A percentile compares a stretch with the other conserved stretches of the same genome.
phyloP scores from a whole-genome alignment of 495 filamentous ascomycete species.

The Neurospora cerealis region DNA sequence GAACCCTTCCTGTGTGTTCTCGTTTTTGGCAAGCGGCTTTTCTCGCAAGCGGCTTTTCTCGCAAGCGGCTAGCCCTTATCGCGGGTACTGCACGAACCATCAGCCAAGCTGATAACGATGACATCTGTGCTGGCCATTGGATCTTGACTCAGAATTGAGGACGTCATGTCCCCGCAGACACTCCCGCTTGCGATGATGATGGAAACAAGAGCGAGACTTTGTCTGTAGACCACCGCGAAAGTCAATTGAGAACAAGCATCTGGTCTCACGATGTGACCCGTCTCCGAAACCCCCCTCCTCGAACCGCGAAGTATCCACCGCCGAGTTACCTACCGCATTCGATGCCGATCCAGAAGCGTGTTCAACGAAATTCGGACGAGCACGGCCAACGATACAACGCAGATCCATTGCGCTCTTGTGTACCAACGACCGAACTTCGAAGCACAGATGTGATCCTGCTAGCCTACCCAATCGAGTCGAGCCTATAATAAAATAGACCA shows the following conservation, averaged over 20 bases:
- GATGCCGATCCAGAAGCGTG: not conserved
- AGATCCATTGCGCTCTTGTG: not conserved
- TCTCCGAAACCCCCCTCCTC: not conserved
- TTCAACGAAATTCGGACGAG: not conserved
- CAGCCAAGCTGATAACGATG: not conserved
- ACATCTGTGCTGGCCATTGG: not conserved
- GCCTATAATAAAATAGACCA: not conserved
- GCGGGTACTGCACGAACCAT: not conserved
- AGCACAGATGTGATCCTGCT: not conserved
- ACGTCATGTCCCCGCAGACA: not conserved
- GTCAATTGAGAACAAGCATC: not conserved
- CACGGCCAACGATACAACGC: not conserved
- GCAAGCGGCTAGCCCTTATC: not conserved
- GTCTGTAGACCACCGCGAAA: not conserved
- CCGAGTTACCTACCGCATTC: not conserved
- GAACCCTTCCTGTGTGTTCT: not conserved
- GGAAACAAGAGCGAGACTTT: not conserved
- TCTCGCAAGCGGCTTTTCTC: not conserved
- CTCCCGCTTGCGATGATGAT: not conserved
- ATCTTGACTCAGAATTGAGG: not conserved
- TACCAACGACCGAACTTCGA: not conserved
- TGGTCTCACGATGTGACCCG: not conserved
- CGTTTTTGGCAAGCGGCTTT: not conserved
- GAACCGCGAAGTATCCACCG: not conserved
- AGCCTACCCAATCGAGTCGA: not conserved